Base-by-base conservation (phyloP, 78 protist species). In the Dictyostelium brefeldianum region DNA sequence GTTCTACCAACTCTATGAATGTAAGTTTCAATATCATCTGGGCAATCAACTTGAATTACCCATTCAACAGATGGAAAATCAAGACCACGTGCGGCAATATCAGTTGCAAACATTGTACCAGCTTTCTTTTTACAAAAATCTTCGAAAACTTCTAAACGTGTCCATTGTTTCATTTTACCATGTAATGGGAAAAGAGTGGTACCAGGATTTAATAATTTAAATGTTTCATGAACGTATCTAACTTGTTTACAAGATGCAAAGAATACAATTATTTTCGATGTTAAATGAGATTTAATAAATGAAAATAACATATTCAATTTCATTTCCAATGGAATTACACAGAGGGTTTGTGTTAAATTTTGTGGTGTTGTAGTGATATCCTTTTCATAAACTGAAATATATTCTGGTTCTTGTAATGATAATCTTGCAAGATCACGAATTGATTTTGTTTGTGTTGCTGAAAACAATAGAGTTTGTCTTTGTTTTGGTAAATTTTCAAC, bases 1-100 rank as follows among this genome's bases (percentile, higher is more conserved):
- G 99, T 98, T 8, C 99, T 78, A 12, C 99, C 99, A 18, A 96
- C 99, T 57, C 99, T 96, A 82, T 99, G 99, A 65, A 99, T 97
- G 91, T 99, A 99, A 25, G 98, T 97, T 27, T 79, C 83, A 4
- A 74, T 96, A 78, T 95, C 97, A 29, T 98, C 99, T 7, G 99
- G 99, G 50, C 97, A 94, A 95, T 99, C 99, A 7, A 94, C 41
- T 87, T 98, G 99, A 31, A 99, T 46, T 20, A 99, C 99, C 99
- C 99, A 99, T 29, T 98, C 85, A 36, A 99, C 99, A 0, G 47
- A 67, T 22, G 99, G 98, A 90, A 99, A 97, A 90, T 99, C 99
- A 17, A 99, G 96, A 0, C 99, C 99, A 3, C 99, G 93, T 5
- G 99, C 99, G 0, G 99, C 99, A 22, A 99, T 75, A 81, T 99